Evolutionary conservation across 306 rosid genomes (phyloP), one percentile per base, ranked within the genome.

Genomic region (Citrullus colocynthis): DNA sequence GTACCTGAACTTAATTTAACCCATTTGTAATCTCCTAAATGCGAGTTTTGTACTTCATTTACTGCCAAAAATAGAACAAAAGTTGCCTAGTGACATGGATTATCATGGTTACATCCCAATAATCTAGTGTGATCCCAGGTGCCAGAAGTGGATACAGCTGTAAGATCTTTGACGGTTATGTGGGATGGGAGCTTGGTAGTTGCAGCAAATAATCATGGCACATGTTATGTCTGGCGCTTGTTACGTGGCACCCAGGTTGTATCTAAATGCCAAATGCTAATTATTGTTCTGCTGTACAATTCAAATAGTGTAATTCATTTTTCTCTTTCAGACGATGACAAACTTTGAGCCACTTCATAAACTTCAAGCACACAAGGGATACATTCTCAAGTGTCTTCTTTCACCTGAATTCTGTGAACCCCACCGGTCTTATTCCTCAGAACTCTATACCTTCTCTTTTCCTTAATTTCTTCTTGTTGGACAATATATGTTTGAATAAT

Each of bases 131-230:
- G 73, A 82, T 73, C 76, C 80, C 88, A 96, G 99, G 99, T 96
- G 78, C 99, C 99, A 57, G 99, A 96, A 86, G 99, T 91, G 78
- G 99, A 96, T 80, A 96, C 98, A 1, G 99, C 98, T 48, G 99
- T 96, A 62, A 96, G 99, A 83, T 96, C 98, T 36, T 82, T 92
- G 74, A 96, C 99, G 41, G 96, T 96, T 51, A 96, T 96, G 99
- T 92, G 99, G 99, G 99, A 96, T 83, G 99, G 99, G 41, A 96
- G 97, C 87, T 79, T 96, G 89, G 99, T 96, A 69, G 99, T 96
- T 82, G 98, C 99, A 52, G 99, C 98, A 84, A 96, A 96, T 91
- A 96, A 96, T 86, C 86, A 89, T 21, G 98, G 99, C 81, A 96
- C 98, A 9, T 96, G 99, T 81, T 96, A 91, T 61, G 99, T 96